Evolutionary conservation across 345 rosid species (phyloP).

Genomic region (Geranium brycei): DNA sequence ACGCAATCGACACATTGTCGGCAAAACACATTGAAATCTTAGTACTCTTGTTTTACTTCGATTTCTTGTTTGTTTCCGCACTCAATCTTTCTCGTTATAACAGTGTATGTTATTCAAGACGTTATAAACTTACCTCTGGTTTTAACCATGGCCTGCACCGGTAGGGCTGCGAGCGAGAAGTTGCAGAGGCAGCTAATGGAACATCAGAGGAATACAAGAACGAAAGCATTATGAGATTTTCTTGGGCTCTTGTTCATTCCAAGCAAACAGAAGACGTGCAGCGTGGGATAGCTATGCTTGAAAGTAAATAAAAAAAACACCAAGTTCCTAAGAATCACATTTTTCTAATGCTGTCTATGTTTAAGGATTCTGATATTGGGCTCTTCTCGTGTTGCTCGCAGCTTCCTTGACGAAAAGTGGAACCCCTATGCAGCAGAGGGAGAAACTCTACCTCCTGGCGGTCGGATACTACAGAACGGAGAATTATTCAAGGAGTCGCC

Average conservation of each 20-base stretch:
- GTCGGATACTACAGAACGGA: constrained; percentile 69
- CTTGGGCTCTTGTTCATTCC: constrained; percentile 90
- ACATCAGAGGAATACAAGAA: constrained; percentile 41
- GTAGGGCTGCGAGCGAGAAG: constrained; percentile 81
- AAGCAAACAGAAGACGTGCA: constrained; percentile 56
- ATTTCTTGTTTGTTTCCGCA: no score
- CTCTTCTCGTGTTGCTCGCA: constrained; percentile 13
- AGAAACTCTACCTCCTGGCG: constrained; percentile 73
- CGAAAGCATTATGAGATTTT: constrained; percentile 58
- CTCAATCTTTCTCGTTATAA: no score
- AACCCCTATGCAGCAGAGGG: constrained; percentile 38
- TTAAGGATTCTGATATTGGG: not conserved
- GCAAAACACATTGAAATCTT: no score
- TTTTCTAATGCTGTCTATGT: not conserved
- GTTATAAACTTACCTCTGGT: no score
- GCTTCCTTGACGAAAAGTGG: constrained; percentile 44
- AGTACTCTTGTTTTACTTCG: no score
- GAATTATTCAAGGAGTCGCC: constrained; percentile 53
- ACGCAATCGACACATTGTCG: no score
- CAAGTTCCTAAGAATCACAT: not conserved
- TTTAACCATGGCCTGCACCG: not conserved
- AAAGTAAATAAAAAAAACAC: constrained; percentile 22
- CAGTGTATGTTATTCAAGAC: no score
- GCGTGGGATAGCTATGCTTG: constrained; percentile 71
- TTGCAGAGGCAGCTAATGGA: constrained; percentile 36